Conservation (phyloP, 306 rosid genomes). For the Malus asiatica region DNA sequence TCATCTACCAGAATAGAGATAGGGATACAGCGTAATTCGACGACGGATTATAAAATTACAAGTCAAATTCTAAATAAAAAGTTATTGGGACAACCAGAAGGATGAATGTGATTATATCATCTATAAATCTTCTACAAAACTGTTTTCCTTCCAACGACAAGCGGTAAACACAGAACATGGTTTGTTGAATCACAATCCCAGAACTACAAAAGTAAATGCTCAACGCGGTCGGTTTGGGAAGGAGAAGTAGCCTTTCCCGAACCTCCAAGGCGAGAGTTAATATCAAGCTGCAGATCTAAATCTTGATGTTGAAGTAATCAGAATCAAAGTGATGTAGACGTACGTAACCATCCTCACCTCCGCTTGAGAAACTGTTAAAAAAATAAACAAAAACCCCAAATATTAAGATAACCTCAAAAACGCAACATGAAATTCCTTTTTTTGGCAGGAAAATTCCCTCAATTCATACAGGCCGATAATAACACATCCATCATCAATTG, state of each 20-base stretch:
- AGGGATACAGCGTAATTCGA: neutral
- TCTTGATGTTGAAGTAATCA: slow-evolving; percentile 84
- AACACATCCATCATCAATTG: neutral
- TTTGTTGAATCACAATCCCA: neutral
- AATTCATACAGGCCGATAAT: neutral
- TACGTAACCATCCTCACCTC: slow-evolving; percentile 95
- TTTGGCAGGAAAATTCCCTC: neutral
- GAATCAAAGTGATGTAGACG: slow-evolving; percentile 86
- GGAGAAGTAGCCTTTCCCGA: neutral
- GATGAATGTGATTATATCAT: neutral
- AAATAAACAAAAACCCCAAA: neutral
- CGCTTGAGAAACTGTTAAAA: slow-evolving; percentile 71
- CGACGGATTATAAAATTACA: neutral
- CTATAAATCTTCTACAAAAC: slow-evolving; percentile 19
- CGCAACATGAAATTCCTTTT: neutral
- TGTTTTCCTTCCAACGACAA: slow-evolving; percentile 6
- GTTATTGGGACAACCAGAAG: neutral
- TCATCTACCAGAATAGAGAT: slow-evolving; percentile 32
- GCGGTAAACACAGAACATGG: neutral
- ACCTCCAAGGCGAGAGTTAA: neutral
- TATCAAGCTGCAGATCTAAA: slow-evolving; percentile 34
- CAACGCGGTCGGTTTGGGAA: neutral
- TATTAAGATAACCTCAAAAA: neutral
- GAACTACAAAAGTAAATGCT: neutral
- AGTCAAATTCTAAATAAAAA: neutral